These are phyloP conservation scores for Malus hybrid DNA, from an alignment of 331 rosid genomes.

Conservation along the genomic window DNA sequence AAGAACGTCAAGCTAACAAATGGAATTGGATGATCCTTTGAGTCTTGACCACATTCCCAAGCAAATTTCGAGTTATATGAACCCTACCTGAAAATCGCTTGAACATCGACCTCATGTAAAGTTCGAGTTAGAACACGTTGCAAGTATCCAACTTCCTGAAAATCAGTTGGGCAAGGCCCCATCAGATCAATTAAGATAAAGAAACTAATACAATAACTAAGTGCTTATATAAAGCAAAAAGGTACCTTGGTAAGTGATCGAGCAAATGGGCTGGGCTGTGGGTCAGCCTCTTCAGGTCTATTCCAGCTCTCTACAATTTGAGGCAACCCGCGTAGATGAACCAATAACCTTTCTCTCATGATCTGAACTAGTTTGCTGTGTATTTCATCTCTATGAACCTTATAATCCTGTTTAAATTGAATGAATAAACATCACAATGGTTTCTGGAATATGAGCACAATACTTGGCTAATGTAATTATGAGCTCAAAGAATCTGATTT, in stretches of 20 bases:
- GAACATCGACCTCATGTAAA: slow-evolving; percentile 82
- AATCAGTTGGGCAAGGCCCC: slow-evolving; percentile 12
- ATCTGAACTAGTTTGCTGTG: slow-evolving; percentile 95
- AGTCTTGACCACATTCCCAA: background rate
- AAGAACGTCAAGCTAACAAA: no score
- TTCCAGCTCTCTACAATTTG: slow-evolving; percentile 98
- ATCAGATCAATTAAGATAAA: slow-evolving; percentile 2
- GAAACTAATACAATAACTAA: background rate
- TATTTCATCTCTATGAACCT: slow-evolving; percentile 95
- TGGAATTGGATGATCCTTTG: background rate
- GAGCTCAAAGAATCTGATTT: background rate
- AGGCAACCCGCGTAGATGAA: slow-evolving; percentile 86
- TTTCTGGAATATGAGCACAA: background rate
- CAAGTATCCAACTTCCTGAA: slow-evolving; percentile 94
- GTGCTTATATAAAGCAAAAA: background rate
- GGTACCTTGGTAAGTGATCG: slow-evolving; percentile 94
- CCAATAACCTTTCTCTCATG: slow-evolving; percentile 94
- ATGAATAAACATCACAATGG: background rate
- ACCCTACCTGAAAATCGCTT: slow-evolving; percentile 77
- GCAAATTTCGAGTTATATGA: background rate
- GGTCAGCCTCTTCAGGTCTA: slow-evolving; percentile 80
- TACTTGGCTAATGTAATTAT: background rate
- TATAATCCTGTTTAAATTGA: slow-evolving; percentile 59
- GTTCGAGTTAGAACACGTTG: slow-evolving; percentile 96
- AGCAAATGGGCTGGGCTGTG: slow-evolving; percentile 94